Evolutionary conservation across 176 grass and related monocot genomes (phyloP), one percentile per base, ranked within the genome.

Genomic region (Poa annua): DNA sequence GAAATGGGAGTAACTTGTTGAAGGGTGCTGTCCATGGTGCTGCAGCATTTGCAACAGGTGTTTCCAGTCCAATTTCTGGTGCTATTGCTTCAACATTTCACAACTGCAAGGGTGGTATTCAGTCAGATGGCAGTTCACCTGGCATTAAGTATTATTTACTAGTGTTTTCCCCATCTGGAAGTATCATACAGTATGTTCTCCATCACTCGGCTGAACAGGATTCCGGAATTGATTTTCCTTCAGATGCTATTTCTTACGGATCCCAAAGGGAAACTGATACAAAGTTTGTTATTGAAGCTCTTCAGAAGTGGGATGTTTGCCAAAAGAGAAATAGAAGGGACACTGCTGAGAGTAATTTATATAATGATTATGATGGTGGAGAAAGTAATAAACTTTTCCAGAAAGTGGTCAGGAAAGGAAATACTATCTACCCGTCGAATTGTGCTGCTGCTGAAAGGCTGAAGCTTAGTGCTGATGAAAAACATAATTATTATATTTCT

Each of bases 271-370:
- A 91, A 66, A 79, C 83, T 77, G 87, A 91, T 81, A 89, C 76
- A 50, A 86, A 82, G 60, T 98, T 90, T 71, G 87, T 95, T 64
- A 88, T 98, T 32, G 93, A 95, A 68, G 89, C 96, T 69, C 84
- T 98, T 89, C 92, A 98, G 64, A 98, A 98, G 56, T 98, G 96
- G 96, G 96, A 98, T 88, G 80, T 98, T 66, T 95, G 96, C 83
- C 85, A 93, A 67, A 98, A 95, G 75, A 88, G 67, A 81, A 95
- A 92, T 44, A 88, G 89, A 85, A 91, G 87, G 80, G 96, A 95
- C 49, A 81, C 71, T 36, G 78, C 73, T 42, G 89, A 98, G 60
- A 92, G 82, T 85, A 80, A 92, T 71, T 86, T 85, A 44, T 92
- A 92, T 71, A 82, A 66, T 75, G 91, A 98, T 78, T 87, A 90